Conservation (phyloP, 2,329 filamentous ascomycete species). For the Aurifilum marmelostoma region DNA sequence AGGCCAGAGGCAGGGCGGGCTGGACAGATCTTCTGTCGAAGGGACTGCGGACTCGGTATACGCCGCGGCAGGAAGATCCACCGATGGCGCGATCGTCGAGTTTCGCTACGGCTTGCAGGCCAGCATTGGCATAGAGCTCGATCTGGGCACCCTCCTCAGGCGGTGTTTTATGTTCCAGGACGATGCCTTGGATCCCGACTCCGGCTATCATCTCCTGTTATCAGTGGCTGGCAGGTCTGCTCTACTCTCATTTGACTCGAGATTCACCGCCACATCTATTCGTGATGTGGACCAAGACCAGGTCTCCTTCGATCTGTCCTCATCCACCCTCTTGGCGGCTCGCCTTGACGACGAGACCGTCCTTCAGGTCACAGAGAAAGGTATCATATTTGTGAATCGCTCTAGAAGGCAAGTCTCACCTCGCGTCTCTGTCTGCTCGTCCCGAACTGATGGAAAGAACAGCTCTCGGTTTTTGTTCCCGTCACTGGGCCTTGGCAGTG, state of each 20-base stretch:
- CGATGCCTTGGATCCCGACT: slow-evolving; percentile 30
- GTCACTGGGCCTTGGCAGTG: slow-evolving; percentile 33
- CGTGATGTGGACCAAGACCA: slow-evolving; percentile 46
- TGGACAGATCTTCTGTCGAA: slow-evolving; percentile 48
- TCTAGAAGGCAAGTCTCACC: slow-evolving; percentile 42
- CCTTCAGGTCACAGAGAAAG: slow-evolving; percentile 59
- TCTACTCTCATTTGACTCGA: slow-evolving; percentile 51
- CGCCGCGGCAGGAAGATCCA: slow-evolving; percentile 66
- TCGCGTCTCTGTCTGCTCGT: neutral
- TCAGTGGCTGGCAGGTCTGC: slow-evolving; percentile 54
- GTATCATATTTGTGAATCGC: slow-evolving; percentile 45
- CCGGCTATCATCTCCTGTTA: slow-evolving; percentile 48
- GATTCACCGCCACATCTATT: slow-evolving; percentile 43
- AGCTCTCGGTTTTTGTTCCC: slow-evolving; percentile 21
- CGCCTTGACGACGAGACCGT: slow-evolving; percentile 43
- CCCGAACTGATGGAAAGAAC: neutral
- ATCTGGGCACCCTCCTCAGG: slow-evolving; percentile 52
- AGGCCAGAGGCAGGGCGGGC: slow-evolving; percentile 33
- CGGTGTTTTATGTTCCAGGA: slow-evolving; percentile 56
- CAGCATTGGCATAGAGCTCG: slow-evolving; percentile 62
- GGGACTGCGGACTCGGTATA: slow-evolving; percentile 63
- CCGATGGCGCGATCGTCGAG: slow-evolving; percentile 67
- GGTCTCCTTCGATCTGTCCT: slow-evolving; percentile 54
- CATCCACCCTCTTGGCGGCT: slow-evolving; percentile 54
- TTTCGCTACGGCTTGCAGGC: slow-evolving; percentile 72